These are phyloP conservation scores for Penicillium frequentans DNA, from an alignment of 2,329 filamentous ascomycete species.

Conservation along the genomic window DNA sequence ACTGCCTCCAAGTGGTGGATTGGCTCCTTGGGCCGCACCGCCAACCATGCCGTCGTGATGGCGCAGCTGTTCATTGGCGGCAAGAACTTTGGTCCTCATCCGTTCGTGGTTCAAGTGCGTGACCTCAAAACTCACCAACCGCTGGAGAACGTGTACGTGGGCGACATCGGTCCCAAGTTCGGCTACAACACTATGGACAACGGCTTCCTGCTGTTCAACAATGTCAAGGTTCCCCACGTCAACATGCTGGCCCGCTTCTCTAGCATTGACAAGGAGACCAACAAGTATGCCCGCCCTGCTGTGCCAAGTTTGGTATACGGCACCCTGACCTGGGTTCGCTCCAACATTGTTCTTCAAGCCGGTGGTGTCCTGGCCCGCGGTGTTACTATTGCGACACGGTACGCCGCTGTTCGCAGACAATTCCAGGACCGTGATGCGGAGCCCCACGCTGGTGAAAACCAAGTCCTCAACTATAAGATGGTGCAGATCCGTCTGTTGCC, in stretches of 20 bases:
- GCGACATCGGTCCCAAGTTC: conserved; percentile 79
- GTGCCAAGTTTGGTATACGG: conserved; percentile 71
- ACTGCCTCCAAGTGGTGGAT: conserved; percentile 86
- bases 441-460: conserved; percentile 63
- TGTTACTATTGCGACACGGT: conserved; percentile 75
- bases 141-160: conserved; percentile 69
- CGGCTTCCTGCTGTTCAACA: conserved; percentile 74
- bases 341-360: conserved; percentile 71
- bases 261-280: conserved; percentile 65
- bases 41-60: conserved; percentile 77
- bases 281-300: conserved; percentile 66
- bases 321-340: conserved; percentile 73
- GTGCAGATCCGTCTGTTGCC: conserved; percentile 73
- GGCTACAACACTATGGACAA: conserved; percentile 83
- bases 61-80: conserved; percentile 70
- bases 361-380: conserved; percentile 71
- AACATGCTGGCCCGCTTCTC: conserved; percentile 75
- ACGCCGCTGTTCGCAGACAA: conserved; percentile 71
- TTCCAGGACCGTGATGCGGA: conserved; percentile 73
- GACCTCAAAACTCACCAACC: conserved; percentile 69
- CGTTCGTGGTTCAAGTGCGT: conserved; percentile 74
- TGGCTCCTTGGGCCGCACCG: conserved; percentile 71
- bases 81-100: conserved; percentile 71
- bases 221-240: conserved; percentile 71
- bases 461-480: conserved; percentile 79